Evolutionary conservation across 371 early-diverging fungal species (phyloP), one percentile per base, ranked within the genome.

Genomic region (Saksenaea oblongispora): DNA sequence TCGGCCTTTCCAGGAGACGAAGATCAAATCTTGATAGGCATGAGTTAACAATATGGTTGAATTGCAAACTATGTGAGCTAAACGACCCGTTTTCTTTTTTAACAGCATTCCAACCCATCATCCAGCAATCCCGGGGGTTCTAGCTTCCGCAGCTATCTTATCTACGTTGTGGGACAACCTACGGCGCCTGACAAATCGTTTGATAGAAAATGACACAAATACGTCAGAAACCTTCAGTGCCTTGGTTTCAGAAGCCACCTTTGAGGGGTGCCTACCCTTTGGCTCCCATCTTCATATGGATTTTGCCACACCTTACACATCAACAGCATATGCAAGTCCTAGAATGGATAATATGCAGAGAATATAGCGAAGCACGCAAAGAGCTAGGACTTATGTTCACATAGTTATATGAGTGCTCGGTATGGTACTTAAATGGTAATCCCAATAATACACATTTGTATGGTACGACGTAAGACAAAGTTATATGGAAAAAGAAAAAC

Each of bases 271-370:
- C 53, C 57, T 80, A 44, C 81, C 81, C 0, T 78, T 80, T 60
- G 66, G 76, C 0, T 76, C 78, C 18, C 81, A 71, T 62, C 60
- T 80, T 31, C 78, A 80, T 59, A 80, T 80, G 81, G 81, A 80
- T 13, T 61, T 79, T 42, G 71, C 65, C 5, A 64, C 64, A 47
- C n/a, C n/a, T 10, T 47, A 47, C 22, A 47, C 51, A 47, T 47
- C 51, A 31, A 2, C 31, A 47, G 24, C 51, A 8, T 47, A 47
- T 47, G 51, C 51, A 24, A 47, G 51, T 22, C 51, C 51, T 22
- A 47, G 51, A 47, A 47, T 47, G 51, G 51, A 47, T 22, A 47
- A 47, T 47, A 47, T 47, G 22, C 51, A 47, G 5, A 47, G 51
- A 47, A 47, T 22, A 47, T 47, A 47, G 22, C 22, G 22, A 18